Conservation (phyloP, 2,329 filamentous ascomycete species). For the Penicillium palitans region DNA sequence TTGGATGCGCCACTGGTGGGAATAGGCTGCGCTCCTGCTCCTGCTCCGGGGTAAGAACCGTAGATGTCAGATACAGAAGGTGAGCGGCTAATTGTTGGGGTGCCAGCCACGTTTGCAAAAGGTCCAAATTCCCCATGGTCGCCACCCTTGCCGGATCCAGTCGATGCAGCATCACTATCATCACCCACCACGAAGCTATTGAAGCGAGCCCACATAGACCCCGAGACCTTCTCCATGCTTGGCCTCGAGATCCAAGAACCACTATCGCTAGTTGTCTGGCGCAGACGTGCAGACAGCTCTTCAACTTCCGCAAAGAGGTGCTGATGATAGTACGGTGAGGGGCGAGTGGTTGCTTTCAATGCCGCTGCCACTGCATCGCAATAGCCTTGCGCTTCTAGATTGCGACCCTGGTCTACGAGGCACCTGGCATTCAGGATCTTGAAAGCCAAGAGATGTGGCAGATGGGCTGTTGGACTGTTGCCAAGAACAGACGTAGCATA, state of each 20-base stretch:
- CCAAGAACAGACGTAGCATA: constrained; percentile 76
- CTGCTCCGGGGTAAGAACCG: constrained; percentile 53
- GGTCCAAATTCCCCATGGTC: constrained; percentile 65
- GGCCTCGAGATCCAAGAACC: constrained; percentile 91
- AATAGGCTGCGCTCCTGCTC: constrained; percentile 35
- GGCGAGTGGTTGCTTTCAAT: constrained; percentile 76
- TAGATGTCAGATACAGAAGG: constrained; percentile 77
- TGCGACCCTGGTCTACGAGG: constrained; percentile 79
- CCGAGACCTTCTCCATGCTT: constrained; percentile 93
- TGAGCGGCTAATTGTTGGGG: constrained; percentile 71
- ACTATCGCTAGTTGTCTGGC: constrained; percentile 78
- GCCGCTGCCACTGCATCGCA: constrained; percentile 78
- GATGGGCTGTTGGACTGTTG: constrained; percentile 56
- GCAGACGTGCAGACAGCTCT: constrained; percentile 78
- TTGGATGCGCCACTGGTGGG: constrained; percentile 39
- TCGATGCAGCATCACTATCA: constrained; percentile 67
- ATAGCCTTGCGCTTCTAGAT: constrained; percentile 83
- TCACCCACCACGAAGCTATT: constrained; percentile 96
- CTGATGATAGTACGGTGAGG: constrained; percentile 82
- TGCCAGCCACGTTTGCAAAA: constrained; percentile 77
- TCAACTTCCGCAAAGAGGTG: constrained; percentile 74
- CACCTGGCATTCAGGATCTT: constrained; percentile 85
- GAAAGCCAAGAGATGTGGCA: constrained; percentile 84
- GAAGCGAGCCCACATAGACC: constrained; percentile 86
- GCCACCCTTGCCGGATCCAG: constrained; percentile 57